These are phyloP conservation scores for Lojkania enalia DNA, from an alignment of 2,329 filamentous ascomycete species.

Conservation along the genomic window DNA sequence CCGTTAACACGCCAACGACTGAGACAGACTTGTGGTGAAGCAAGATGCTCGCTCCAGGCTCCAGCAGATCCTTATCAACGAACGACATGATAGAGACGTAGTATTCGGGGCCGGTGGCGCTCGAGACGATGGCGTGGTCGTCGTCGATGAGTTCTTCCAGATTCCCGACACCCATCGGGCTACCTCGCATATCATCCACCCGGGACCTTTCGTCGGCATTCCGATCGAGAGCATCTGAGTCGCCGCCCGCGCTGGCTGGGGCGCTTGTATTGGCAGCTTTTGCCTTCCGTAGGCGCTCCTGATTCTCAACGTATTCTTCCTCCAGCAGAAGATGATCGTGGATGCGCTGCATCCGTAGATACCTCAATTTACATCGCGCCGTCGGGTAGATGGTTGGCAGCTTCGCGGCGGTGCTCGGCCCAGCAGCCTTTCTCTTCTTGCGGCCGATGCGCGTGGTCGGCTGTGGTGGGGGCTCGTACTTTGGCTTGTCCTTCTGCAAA, in stretches of 20 bases:
- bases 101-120: slow-evolving; percentile 95
- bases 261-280: slow-evolving; percentile 67
- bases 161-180: slow-evolving; percentile 97
- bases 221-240: slow-evolving; percentile 78
- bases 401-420: slow-evolving; percentile 92
- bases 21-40: slow-evolving; percentile 98
- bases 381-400: slow-evolving; percentile 93
- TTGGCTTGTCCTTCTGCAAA: slow-evolving; percentile 94
- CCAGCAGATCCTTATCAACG: slow-evolving; percentile 96
- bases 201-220: slow-evolving; percentile 93
- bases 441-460: slow-evolving; percentile 95
- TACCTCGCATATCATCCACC: slow-evolving; percentile 97
- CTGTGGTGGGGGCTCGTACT: slow-evolving; percentile 97
- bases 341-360: slow-evolving; percentile 96
- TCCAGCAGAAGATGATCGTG: slow-evolving; percentile 96
- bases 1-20: slow-evolving; percentile 94
- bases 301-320: slow-evolving; percentile 98
- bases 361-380: slow-evolving; percentile 94
- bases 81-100: slow-evolving; percentile 99
- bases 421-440: slow-evolving; percentile 96
- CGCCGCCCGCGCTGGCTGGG: slow-evolving; percentile 61
- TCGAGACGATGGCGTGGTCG: slow-evolving; percentile 97
- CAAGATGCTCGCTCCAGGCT: slow-evolving; percentile 92
- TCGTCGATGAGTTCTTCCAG: slow-evolving; percentile 99
- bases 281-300: slow-evolving; percentile 91